phyloP scores from a whole-genome alignment of 331 rosid species.

The Ulmus americana region DNA sequence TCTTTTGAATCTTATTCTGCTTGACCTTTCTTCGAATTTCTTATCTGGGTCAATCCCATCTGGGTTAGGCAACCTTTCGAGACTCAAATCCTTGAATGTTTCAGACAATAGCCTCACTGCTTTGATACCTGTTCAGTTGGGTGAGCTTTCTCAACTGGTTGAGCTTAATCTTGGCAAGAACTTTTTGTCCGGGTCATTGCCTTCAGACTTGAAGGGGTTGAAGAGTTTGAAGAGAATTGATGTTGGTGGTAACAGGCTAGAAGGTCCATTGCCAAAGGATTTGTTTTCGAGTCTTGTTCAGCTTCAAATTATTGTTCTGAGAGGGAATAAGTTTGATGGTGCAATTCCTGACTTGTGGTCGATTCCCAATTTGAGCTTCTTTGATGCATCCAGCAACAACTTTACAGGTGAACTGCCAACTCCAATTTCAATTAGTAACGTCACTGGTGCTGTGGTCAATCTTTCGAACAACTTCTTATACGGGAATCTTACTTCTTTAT shows the following conservation, averaged over 20 bases:
- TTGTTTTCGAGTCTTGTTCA: constrained; percentile 34
- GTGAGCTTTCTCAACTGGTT: constrained; percentile 42
- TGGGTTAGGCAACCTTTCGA: constrained; percentile 40
- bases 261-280: constrained; percentile 36
- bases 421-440: constrained; percentile 22
- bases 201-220: constrained; percentile 30
- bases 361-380: constrained; percentile 35
- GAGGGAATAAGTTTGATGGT: constrained; percentile 47
- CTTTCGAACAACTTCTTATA: constrained; percentile 63
- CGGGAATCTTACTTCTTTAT: constrained; percentile 41
- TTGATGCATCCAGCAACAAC: constrained; percentile 61
- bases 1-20: constrained; percentile 50
- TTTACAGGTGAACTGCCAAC: constrained; percentile 50
- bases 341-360: constrained; percentile 43
- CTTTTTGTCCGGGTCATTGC: constrained; percentile 52
- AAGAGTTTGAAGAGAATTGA: constrained; percentile 32
- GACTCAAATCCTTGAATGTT: constrained; percentile 45
- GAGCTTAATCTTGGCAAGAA: constrained; percentile 64
- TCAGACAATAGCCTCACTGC: constrained; percentile 50
- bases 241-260: constrained; percentile 32
- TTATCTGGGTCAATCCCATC: constrained; percentile 63
- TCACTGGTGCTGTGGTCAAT: constrained; percentile 35
- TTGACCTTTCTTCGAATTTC: constrained; percentile 62
- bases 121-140: constrained; percentile 42
- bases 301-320: constrained; percentile 38